Percentiles rank a stretch among this genome's conserved stretches.
Evolutionary conservation across 108 stramenopile species (phyloP).

Genomic region (Pelagomonas calceolata): DNA sequence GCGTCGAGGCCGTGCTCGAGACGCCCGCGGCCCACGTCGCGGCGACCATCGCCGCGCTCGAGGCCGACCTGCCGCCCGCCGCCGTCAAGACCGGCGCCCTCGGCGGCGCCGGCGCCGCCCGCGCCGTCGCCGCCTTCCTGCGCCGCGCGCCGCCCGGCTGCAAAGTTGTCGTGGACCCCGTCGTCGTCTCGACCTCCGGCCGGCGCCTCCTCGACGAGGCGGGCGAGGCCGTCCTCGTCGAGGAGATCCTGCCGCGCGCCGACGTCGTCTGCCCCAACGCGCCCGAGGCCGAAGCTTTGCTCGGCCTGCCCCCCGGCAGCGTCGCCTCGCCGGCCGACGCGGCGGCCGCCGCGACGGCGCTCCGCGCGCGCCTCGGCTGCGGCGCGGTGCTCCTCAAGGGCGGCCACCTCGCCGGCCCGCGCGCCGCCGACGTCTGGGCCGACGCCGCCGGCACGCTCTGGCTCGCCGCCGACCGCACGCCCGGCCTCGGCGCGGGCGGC

Average conservation of each 20-base stretch:
- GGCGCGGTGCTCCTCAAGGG: constrained; percentile 79
- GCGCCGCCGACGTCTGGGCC: constrained; percentile 19
- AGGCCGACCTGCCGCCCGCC: constrained; percentile 57
- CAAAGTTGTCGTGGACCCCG: constrained; percentile 72
- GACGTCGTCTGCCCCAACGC: constrained; percentile 79
- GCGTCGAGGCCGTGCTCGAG: constrained; percentile 23
- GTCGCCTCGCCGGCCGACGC: constrained; percentile 47
- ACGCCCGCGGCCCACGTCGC: neutral
- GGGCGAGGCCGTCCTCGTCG: constrained; percentile 55
- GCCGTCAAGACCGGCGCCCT: constrained; percentile 85
- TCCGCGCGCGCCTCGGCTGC: constrained; percentile 48
- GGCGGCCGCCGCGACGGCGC: constrained; percentile 58
- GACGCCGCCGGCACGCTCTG: constrained; percentile 41
- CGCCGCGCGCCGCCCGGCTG: constrained; percentile 19
- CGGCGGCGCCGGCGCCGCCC: constrained; percentile 55
- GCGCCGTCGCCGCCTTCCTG: constrained; percentile 54
- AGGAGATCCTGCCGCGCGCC: constrained; percentile 60
- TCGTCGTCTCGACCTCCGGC: constrained; percentile 80
- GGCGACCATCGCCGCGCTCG: constrained; percentile 25
- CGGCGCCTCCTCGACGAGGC: constrained; percentile 63
- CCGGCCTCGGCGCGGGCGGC: constrained; percentile 42
- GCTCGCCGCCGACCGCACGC: constrained; percentile 60
- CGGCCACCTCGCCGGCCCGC: constrained; percentile 48
- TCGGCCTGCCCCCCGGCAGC: constrained; percentile 27
- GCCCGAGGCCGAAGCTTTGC: constrained; percentile 75